Conservation (phyloP, 495 filamentous ascomycete genomes). For the Parmelia sp. region DNA sequence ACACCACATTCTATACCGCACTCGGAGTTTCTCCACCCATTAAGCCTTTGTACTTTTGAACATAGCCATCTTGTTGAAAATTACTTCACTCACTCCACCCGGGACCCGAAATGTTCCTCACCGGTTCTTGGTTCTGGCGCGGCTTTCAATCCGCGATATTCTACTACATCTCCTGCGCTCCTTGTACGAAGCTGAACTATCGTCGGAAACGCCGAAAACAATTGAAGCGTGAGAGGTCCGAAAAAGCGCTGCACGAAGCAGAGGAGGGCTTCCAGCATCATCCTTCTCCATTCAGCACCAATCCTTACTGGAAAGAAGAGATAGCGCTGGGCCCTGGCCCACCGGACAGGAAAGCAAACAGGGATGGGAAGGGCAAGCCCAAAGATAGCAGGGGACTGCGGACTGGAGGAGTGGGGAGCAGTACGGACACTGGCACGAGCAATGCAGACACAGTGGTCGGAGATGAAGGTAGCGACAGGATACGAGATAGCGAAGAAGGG, state of each 20-base stretch:
- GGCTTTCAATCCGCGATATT: constrained; percentile 75
- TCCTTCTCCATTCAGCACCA: constrained; percentile 74
- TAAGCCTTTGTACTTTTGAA: neutral
- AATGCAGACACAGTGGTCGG: constrained; percentile 35
- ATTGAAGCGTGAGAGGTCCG: constrained; percentile 52
- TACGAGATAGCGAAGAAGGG: constrained; percentile 41
- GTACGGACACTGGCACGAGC: constrained; percentile 29
- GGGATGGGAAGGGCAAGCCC: constrained; percentile 30
- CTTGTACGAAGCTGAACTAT: constrained; percentile 60
- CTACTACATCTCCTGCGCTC: constrained; percentile 77
- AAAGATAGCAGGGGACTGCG: constrained; percentile 39
- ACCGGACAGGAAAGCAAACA: constrained; percentile 41
- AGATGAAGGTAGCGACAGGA: constrained; percentile 26
- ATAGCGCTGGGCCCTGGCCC: constrained; percentile 71
- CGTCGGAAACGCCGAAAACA: constrained; percentile 61
- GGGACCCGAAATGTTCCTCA: constrained; percentile 15
- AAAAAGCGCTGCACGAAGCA: constrained; percentile 50
- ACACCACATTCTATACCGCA: neutral
- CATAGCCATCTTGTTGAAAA: neutral
- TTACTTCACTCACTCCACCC: neutral
- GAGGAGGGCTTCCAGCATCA: constrained; percentile 70
- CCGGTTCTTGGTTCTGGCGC: constrained; percentile 44
- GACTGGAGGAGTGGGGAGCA: constrained; percentile 28
- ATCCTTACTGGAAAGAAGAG: constrained; percentile 80
- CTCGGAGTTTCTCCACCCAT: neutral